Conservation (phyloP, 352 stramenopile genomes). For the Thraustochytrium sp. region DNA sequence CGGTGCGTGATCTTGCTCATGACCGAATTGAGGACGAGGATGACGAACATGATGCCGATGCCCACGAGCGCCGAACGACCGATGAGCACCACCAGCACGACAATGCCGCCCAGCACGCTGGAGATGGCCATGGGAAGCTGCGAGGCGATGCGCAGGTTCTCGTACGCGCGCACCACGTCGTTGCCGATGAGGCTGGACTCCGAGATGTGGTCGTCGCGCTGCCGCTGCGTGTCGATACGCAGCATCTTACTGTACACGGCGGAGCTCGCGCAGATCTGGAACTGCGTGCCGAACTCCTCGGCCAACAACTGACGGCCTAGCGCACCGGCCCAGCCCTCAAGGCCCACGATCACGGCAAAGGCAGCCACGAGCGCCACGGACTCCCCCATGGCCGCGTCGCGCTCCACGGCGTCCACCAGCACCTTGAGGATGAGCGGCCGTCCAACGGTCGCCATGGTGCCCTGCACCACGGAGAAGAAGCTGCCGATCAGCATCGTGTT, state of each 20-base stretch:
- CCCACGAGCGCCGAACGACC: not conserved
- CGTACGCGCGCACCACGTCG: conserved; percentile 36
- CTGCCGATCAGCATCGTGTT: not conserved
- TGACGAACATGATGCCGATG: conserved; percentile 35
- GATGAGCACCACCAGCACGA: not conserved
- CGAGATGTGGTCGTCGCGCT: not conserved
- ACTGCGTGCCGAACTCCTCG: conserved; percentile 36
- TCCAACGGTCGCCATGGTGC: not conserved
- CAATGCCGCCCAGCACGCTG: not conserved
- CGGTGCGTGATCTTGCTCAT: not conserved
- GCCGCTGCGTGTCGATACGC: conserved; percentile 9
- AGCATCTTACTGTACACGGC: conserved; percentile 40
- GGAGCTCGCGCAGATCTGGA: conserved; percentile 37
- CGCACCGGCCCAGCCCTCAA: conserved; percentile 23
- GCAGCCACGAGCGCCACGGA: not conserved
- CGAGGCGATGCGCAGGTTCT: not conserved
- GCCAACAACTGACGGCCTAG: not conserved
- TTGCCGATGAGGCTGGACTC: conserved; percentile 36
- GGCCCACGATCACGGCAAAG: not conserved
- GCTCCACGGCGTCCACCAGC: not conserved
- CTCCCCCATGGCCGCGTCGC: not conserved
- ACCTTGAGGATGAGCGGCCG: not conserved
- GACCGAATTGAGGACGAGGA: not conserved
- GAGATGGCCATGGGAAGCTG: conserved; percentile 21
- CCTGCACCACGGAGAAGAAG: not conserved